These are phyloP conservation scores for Mortierella sp. DNA, from an alignment of 371 early-diverging fungal genomes.

Conservation along the genomic window DNA sequence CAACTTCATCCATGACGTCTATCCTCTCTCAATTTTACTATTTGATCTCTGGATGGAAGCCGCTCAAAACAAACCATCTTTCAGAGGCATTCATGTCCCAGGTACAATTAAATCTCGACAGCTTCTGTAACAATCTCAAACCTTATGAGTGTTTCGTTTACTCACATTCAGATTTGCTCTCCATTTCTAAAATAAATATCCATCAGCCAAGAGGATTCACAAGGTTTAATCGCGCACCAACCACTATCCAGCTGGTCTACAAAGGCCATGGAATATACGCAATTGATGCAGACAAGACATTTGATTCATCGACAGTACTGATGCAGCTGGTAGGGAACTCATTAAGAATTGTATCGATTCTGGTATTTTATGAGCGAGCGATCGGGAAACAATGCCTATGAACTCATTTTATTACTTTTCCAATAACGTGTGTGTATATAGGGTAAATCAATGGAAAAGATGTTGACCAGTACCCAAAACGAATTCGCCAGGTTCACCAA, in stretches of 20 bases:
- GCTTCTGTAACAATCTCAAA: background rate
- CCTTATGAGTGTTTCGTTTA: background rate
- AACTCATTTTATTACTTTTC: background rate
- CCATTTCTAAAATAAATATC: background rate
- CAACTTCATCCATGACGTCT: slow-evolving; percentile 91
- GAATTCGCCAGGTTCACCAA: slow-evolving; percentile 79
- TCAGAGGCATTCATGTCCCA: slow-evolving; percentile 71
- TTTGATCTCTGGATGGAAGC: slow-evolving; percentile 75
- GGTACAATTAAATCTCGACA: slow-evolving; percentile 47
- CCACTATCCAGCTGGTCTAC: slow-evolving; percentile 40
- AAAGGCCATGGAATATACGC: slow-evolving; percentile 81
- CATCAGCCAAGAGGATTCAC: slow-evolving; percentile 47
- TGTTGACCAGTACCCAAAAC: slow-evolving; percentile 74
- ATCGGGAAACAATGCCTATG: background rate
- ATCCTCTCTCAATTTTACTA: slow-evolving; percentile 86
- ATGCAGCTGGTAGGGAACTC: slow-evolving; percentile 66
- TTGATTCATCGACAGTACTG: slow-evolving; percentile 76
- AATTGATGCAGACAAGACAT: slow-evolving; percentile 87
- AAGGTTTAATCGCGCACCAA: slow-evolving; percentile 33
- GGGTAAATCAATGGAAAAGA: slow-evolving; percentile 91
- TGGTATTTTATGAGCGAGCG: too few relatives aligned
- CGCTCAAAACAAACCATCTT: slow-evolving; percentile 69
- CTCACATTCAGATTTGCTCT: background rate
- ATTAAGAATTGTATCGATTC: background rate
- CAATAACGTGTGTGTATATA: slow-evolving; percentile 18